Conservation (phyloP, 140 eudicot species). For the Oenanthe javanica region DNA sequence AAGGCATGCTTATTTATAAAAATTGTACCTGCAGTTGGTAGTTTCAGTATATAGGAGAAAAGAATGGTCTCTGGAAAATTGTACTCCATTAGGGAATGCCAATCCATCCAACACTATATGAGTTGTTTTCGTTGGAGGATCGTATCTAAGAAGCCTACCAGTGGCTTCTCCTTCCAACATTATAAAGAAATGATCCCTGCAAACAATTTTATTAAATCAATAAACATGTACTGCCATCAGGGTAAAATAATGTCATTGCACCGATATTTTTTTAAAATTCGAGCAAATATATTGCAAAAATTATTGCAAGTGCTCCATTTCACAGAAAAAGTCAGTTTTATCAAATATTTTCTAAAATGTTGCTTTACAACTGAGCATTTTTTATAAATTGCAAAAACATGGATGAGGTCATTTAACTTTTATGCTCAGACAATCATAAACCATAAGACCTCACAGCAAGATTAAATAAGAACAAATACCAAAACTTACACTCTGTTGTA, state of each 20-base stretch:
- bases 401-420: background rate
- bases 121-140: conserved; percentile 70
- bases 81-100: conserved; percentile 96
- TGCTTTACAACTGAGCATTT: background rate
- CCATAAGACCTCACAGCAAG: too few relatives aligned
- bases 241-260: background rate
- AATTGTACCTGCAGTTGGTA: conserved; percentile 78
- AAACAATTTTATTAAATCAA: conserved; percentile 1
- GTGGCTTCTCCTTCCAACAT: conserved; percentile 92
- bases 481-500: conserved; percentile 85
- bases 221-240: background rate
- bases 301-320: too few relatives aligned
- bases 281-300: background rate
- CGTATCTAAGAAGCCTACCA: conserved; percentile 82
- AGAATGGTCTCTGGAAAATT: conserved; percentile 71
- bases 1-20: background rate
- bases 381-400: background rate
- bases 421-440: too few relatives aligned
- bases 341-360: background rate
- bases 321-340: background rate
- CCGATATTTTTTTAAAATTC: background rate
- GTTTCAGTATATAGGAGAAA: conserved; percentile 81
- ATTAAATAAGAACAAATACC: background rate
- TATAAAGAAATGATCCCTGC: conserved; percentile 76
- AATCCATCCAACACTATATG: conserved; percentile 80